Evolutionary conservation across 345 rosid genomes (phyloP), one percentile per base, ranked within the genome.

Genomic region (Raphanus raphanistrum): DNA sequence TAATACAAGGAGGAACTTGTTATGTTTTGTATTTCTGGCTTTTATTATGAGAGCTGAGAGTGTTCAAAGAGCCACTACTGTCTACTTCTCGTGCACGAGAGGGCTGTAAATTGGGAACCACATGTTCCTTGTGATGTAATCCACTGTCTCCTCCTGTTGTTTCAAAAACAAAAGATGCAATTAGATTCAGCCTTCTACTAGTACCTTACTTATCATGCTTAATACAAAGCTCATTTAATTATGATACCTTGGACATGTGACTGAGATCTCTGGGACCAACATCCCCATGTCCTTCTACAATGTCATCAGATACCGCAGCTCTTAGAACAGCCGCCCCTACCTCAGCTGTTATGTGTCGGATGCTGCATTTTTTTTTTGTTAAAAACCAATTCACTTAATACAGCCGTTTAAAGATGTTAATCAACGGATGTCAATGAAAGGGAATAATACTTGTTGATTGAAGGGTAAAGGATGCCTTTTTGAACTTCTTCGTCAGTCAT

Each of bases 91-190:
- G 27, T 90, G 99, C 82, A 95, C 98, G 6, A 95, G 92, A 67
- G 99, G 98, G 76, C 90, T 89, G 84, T 95, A 92, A 70, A 88
- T 11, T 28, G 98, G 99, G 87, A 72, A 95, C 98, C 99, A 95
- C 98, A 95, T 95, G 78, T 82, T 84, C 33, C 81, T 70, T 15
- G 78, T 86, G 7, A 95, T 82, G 75, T 88, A 87, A 63, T 84
- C 78, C 75, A 92, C 94, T 1, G 90, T 90, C 76, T 90, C 97
- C 80, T 91, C 96, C 99, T 95, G 90, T 87, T 87, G 45, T 16
- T 4, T 17, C 50, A 36, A 26, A 4, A 12, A 5, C 4, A 35
- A 54, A 76, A 27, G 11, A 50, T 32, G 58, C 70, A 17, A 8
- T 79, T 45, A 61, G 3, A 29, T 61, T 66, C 21, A 3, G 17